These are phyloP conservation scores for Aspergillus phoenicis DNA, from an alignment of 2,329 filamentous ascomycete species.

Conservation along the genomic window DNA sequence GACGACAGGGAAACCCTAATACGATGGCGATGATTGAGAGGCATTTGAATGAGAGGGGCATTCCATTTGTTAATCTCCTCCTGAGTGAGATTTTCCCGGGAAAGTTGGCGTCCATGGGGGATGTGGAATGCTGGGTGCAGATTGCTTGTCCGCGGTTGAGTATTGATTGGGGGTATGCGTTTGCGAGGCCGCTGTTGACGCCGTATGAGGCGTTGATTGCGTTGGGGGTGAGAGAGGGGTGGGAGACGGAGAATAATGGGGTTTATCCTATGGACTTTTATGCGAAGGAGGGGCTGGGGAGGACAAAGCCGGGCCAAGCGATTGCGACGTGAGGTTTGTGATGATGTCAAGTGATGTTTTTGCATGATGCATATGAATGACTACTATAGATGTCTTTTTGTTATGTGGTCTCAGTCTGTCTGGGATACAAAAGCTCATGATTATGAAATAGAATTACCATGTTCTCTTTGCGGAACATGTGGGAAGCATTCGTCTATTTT, in stretches of 20 bases:
- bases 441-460: slow-evolving; percentile 5
- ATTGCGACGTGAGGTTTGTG: slow-evolving; percentile 7
- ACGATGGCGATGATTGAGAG: slow-evolving; percentile 86
- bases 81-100: slow-evolving; percentile 96
- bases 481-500: slow-evolving; percentile 5
- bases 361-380: slow-evolving; percentile 13
- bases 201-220: slow-evolving; percentile 94
- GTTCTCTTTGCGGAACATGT: neutral
- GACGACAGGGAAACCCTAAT: slow-evolving; percentile 92
- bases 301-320: slow-evolving; percentile 54
- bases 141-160: slow-evolving; percentile 95
- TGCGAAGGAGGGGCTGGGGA: slow-evolving; percentile 83
- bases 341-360: neutral
- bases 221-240: slow-evolving; percentile 76
- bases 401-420: neutral
- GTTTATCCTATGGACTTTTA: slow-evolving; percentile 99
- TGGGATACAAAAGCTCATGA: slow-evolving; percentile 3
- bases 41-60: slow-evolving; percentile 68
- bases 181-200: slow-evolving; percentile 82
- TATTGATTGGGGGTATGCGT: slow-evolving; percentile 99
- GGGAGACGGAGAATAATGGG: slow-evolving; percentile 62
- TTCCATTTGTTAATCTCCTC: slow-evolving; percentile 81
- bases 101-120: slow-evolving; percentile 88
- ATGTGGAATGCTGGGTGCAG: slow-evolving; percentile 98
- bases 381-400: slow-evolving; percentile 2